Evolutionary conservation across 805 yeast species (phyloP).

Genomic region (Starmerella potacharoeniae): DNA sequence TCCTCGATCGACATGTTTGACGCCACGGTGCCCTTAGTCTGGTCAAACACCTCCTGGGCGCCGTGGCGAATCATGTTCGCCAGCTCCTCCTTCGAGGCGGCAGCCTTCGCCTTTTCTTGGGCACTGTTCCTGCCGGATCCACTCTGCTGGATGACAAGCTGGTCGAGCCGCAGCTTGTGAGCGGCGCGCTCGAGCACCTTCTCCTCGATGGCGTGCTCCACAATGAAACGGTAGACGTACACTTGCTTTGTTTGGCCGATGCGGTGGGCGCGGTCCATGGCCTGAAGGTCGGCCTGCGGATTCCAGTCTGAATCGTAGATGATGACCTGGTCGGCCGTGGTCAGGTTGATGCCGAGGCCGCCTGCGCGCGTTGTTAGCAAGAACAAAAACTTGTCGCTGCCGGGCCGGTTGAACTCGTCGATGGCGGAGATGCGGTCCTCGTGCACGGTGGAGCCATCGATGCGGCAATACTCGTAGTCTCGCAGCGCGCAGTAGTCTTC

Average conservation of each 20-base stretch:
- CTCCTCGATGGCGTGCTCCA: constrained; percentile 94
- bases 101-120: constrained; percentile 23
- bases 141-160: constrained; percentile 79
- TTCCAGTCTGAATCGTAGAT: constrained; percentile 94
- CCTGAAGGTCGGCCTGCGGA: constrained; percentile 95
- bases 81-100: constrained; percentile 60
- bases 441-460: constrained; percentile 88
- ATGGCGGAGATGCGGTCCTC: constrained; percentile 88
- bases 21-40: constrained; percentile 24
- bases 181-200: constrained; percentile 93
- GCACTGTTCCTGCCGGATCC: constrained; percentile 37
- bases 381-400: constrained; percentile 70
- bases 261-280: constrained; percentile 96
- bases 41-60: constrained; percentile 74
- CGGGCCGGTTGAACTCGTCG: constrained; percentile 78
- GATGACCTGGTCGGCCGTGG: constrained; percentile 82
- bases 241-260: constrained; percentile 97
- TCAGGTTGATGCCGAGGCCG: constrained; percentile 86
- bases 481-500: constrained; percentile 86
- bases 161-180: constrained; percentile 83
- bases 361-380: constrained; percentile 91
- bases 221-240: constrained; percentile 77
- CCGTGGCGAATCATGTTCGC: constrained; percentile 95
- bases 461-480: constrained; percentile 78
- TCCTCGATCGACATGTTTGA: constrained; percentile 55